Evolutionary conservation across 352 stramenopile genomes (phyloP).

Genomic region (Pythium aphanidermatum): DNA sequence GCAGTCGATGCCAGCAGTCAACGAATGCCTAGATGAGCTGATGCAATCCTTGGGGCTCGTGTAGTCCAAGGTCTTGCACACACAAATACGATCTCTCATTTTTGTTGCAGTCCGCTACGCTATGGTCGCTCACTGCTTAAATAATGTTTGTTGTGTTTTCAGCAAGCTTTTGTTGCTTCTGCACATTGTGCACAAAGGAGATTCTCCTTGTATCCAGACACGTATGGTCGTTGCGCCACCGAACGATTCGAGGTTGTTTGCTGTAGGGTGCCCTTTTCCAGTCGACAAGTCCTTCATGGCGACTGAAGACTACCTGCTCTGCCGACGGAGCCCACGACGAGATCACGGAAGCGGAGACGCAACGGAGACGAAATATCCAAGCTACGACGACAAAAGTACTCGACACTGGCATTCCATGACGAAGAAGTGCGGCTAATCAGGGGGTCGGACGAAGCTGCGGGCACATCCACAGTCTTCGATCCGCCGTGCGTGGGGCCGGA

Average conservation of each 20-base stretch:
- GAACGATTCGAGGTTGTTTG: too few species aligned
- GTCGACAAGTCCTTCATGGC: slow-evolving; percentile 10
- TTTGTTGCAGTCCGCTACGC: slow-evolving; percentile 3
- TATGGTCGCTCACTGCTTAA: slow-evolving; percentile 15
- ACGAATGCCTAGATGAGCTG: slow-evolving; percentile 56
- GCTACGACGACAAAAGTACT: slow-evolving; percentile 62
- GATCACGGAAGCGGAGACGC: slow-evolving; percentile 46
- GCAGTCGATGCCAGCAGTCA: slow-evolving; percentile 28
- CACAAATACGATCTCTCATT: slow-evolving; percentile 13
- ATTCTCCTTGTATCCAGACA: too few species aligned
- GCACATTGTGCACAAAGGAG: too few species aligned
- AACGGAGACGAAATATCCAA: slow-evolving; percentile 63
- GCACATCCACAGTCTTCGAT: slow-evolving; percentile 23
- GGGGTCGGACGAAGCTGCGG: slow-evolving; percentile 38
- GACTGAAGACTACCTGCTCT: slow-evolving; percentile 48
- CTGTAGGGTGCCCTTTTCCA: too few species aligned
- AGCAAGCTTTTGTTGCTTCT: too few species aligned
- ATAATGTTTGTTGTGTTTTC: slow-evolving; percentile 11
- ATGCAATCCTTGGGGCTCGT: slow-evolving; percentile 15
- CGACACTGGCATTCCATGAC: slow-evolving; percentile 24
- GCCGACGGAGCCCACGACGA: slow-evolving; percentile 50
- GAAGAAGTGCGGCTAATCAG: slow-evolving; percentile 33
- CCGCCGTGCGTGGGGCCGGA: slow-evolving; percentile 20
- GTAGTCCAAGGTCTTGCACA: slow-evolving; percentile 2
- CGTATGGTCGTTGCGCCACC: too few species aligned